Evolutionary conservation across 2,329 filamentous ascomycete genomes (phyloP).

Genomic region (Cadophora sp.): DNA sequence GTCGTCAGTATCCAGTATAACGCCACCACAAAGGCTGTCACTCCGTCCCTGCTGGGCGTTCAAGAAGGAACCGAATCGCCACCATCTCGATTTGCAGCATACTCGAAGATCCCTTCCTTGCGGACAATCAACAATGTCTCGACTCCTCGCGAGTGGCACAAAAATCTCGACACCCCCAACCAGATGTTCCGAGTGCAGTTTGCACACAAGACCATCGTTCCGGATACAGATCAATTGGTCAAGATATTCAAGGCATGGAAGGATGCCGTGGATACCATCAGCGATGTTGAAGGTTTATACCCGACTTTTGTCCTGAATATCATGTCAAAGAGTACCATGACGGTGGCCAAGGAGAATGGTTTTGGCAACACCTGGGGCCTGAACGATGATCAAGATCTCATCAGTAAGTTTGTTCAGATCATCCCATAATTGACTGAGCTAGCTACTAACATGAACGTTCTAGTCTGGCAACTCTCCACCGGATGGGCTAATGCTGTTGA

Average conservation of each 20-base stretch:
- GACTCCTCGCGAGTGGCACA: neutral
- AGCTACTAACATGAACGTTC: neutral
- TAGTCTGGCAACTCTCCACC: slow-evolving; percentile 49
- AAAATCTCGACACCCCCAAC: neutral
- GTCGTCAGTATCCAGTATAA: neutral
- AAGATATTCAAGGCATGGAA: neutral
- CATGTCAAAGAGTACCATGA: slow-evolving; percentile 38
- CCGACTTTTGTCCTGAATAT: slow-evolving; percentile 49
- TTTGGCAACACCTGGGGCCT: slow-evolving; percentile 50
- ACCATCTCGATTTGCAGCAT: neutral
- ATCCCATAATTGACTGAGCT: neutral
- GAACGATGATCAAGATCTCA: slow-evolving; percentile 35
- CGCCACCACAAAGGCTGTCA: neutral
- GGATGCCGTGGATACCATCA: neutral
- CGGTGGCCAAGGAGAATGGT: slow-evolving; percentile 46
- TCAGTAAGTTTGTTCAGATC: neutral
- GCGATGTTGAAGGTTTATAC: slow-evolving; percentile 42
- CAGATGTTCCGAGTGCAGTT: neutral
- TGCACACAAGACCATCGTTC: neutral
- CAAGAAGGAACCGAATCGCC: neutral
- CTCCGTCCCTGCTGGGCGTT: neutral
- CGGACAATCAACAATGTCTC: neutral
- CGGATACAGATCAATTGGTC: neutral
- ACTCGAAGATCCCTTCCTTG: neutral
- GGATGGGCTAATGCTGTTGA: slow-evolving; percentile 47